Evolutionary conservation across 2,329 filamentous ascomycete species (phyloP).

Genomic region (Neofusicoccum sp.): DNA sequence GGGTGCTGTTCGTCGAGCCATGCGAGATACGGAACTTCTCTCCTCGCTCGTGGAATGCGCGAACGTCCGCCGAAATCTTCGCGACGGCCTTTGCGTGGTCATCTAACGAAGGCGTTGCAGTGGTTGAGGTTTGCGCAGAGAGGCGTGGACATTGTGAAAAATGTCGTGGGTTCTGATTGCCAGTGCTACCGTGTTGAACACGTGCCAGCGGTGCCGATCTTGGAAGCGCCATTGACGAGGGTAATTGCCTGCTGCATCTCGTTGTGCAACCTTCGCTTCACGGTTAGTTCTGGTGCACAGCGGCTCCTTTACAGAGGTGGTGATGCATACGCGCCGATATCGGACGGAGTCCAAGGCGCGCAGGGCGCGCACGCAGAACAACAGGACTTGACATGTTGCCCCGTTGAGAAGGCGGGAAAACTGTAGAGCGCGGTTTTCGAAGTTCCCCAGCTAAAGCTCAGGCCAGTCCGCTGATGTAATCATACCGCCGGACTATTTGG

Average conservation of each 20-base stretch:
- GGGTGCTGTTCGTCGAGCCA: constrained; percentile 76
- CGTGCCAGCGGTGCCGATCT: constrained; percentile 3
- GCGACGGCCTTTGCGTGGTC: constrained; percentile 49
- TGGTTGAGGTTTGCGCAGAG: not conserved
- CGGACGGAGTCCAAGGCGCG: constrained; percentile 8
- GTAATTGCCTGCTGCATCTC: not conserved
- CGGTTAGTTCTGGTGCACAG: not conserved
- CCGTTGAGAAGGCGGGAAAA: constrained; percentile 15
- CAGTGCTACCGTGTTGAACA: not conserved
- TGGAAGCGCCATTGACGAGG: not conserved
- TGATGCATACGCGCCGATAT: constrained; percentile 15
- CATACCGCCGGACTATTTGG: not conserved
- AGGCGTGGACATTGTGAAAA: not conserved
- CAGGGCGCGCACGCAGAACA: constrained; percentile 2
- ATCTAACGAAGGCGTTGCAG: constrained; percentile 33
- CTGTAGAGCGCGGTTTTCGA: not conserved
- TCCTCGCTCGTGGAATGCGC: constrained; percentile 53
- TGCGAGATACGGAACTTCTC: constrained; percentile 75
- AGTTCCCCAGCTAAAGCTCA: not conserved
- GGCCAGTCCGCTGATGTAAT: constrained; percentile 5
- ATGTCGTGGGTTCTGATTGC: not conserved
- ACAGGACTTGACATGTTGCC: constrained; percentile 12
- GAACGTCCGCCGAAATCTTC: constrained; percentile 50
- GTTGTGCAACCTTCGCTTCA: not conserved
- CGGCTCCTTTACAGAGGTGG: not conserved